Evolutionary conservation across 371 early-diverging fungal species (phyloP).

Genomic region (Haplosporangium sp.): DNA sequence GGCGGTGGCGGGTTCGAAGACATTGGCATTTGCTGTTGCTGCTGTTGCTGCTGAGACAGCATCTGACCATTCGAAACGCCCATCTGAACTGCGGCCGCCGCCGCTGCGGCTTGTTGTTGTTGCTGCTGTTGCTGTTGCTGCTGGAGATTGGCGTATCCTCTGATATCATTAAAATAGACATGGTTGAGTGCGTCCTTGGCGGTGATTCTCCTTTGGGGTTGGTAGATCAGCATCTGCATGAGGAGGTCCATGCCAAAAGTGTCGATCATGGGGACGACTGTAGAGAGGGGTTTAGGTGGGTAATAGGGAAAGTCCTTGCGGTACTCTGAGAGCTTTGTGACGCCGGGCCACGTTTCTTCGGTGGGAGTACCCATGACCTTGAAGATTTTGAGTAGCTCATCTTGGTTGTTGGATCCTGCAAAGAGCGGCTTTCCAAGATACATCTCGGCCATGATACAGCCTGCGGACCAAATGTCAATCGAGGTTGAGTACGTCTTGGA

Average conservation of each 20-base stretch:
- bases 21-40: conserved; percentile 13
- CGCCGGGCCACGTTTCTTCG: conserved; percentile 88
- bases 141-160: conserved; percentile 49
- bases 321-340: conserved; percentile 91
- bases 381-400: conserved; percentile 92
- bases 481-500: conserved; percentile 95
- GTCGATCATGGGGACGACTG: conserved; percentile 83
- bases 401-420: conserved; percentile 93
- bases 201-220: conserved; percentile 84
- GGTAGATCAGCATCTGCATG: conserved; percentile 82
- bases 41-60: conserved; percentile 30
- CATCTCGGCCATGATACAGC: conserved; percentile 99
- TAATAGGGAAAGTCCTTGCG: conserved; percentile 79
- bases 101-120: conserved; percentile 9
- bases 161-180: conserved; percentile 81
- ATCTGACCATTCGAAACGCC: conserved; percentile 34
- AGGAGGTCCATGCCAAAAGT: conserved; percentile 81
- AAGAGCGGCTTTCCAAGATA: conserved; percentile 94
- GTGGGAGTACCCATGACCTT: conserved; percentile 89
- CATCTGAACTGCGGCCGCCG: conserved; percentile 32
- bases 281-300: conserved; percentile 72
- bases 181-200: conserved; percentile 89
- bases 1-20: conserved; percentile 18
- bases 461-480: conserved; percentile 99
- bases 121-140: conserved; percentile 38